Percentiles rank a stretch among this genome's conserved stretches.
phyloP scores from a whole-genome alignment of 768 basidiomycete species.

The Mycena epipterygia region DNA sequence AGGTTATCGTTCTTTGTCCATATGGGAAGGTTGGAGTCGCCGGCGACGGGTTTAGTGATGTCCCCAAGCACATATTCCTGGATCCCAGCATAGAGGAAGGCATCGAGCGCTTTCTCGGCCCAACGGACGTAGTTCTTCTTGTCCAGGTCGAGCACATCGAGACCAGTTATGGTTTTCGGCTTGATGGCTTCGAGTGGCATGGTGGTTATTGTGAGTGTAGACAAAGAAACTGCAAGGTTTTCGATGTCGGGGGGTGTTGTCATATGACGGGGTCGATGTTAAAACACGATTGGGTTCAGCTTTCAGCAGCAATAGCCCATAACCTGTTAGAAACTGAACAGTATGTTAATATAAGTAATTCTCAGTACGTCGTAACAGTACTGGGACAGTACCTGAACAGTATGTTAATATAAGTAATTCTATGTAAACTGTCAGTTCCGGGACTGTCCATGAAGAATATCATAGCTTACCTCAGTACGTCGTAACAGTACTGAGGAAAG shows the following conservation, averaged over 20 bases:
- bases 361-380: too few species aligned
- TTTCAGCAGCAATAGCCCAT: slow-evolving; percentile 14
- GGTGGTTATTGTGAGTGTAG: background rate
- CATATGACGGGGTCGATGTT: background rate
- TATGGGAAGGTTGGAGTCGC: background rate
- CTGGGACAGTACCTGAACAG: too few species aligned
- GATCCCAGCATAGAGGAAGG: background rate
- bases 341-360: too few species aligned
- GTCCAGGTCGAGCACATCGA: background rate
- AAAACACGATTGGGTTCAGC: background rate
- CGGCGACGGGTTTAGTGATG: background rate
- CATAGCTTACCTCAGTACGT: too few species aligned
- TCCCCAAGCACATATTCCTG: background rate
- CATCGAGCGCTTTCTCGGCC: background rate
- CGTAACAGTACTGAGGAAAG: too few species aligned
- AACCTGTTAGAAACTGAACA: slow-evolving; percentile 23
- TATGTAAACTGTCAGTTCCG: too few species aligned
- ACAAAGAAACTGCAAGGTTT: background rate
- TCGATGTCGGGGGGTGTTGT: too few species aligned
- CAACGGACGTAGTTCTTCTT: slow-evolving; percentile 5
- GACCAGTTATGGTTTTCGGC: background rate
- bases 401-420: too few species aligned
- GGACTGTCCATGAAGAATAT: too few species aligned
- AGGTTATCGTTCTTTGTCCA: slow-evolving; percentile 14
- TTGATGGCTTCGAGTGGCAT: background rate